Evolutionary conservation across 768 basidiomycete genomes (phyloP).

Genomic region (Amanita phalloides): DNA sequence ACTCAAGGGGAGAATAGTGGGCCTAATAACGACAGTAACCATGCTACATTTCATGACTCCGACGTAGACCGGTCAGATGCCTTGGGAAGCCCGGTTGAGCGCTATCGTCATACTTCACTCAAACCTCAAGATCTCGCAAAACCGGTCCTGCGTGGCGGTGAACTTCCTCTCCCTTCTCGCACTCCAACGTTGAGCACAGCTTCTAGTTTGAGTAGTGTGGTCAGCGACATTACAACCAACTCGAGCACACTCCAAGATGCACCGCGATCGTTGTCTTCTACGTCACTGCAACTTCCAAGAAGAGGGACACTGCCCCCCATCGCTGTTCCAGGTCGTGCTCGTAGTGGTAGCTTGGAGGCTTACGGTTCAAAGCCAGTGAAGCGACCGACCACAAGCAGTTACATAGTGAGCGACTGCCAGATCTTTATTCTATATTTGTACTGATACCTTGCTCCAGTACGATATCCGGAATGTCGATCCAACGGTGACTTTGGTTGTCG

Average conservation of each 20-base stretch:
- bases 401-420: slow-evolving; percentile 14
- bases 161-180: slow-evolving; percentile 53
- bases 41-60: slow-evolving; percentile 31
- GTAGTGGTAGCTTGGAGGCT: slow-evolving; percentile 53
- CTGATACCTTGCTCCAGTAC: slow-evolving; percentile 7
- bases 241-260: slow-evolving; percentile 27
- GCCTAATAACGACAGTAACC: slow-evolving; percentile 28
- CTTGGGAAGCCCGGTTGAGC: slow-evolving; percentile 26
- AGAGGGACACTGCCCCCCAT: slow-evolving; percentile 12
- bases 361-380: slow-evolving; percentile 24
- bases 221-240: slow-evolving; percentile 20
- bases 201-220: slow-evolving; percentile 27
- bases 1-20: slow-evolving; percentile 48
- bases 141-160: slow-evolving; percentile 39
- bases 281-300: slow-evolving; percentile 25
- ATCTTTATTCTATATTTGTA: neutral
- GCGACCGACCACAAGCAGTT: slow-evolving; percentile 26
- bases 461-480: slow-evolving; percentile 10
- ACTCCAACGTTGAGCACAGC: slow-evolving; percentile 28
- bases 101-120: slow-evolving; percentile 35
- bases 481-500: slow-evolving; percentile 60
- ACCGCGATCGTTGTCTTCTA: slow-evolving; percentile 25
- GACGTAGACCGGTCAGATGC: slow-evolving; percentile 45
- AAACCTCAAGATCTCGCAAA: slow-evolving; percentile 34
- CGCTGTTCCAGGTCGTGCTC: slow-evolving; percentile 32